Evolutionary conservation across 164 flowering plant species (phyloP).

Genomic region (Brasenia schreberi): DNA sequence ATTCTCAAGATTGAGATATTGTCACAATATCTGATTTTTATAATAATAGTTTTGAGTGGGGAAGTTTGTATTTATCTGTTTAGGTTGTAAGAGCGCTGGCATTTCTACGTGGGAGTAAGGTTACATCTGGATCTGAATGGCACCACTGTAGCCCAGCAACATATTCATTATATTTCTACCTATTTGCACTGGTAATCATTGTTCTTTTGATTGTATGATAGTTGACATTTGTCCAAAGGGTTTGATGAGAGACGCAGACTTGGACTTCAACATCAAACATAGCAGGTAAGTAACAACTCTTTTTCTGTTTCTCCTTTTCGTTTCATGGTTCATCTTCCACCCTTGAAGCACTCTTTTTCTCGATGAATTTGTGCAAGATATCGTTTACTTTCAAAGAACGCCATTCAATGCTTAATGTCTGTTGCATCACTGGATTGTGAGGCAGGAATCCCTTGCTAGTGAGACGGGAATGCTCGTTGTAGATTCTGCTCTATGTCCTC

Average conservation of each 20-base stretch:
- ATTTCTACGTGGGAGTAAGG: conserved; percentile 52
- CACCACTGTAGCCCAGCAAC: conserved; percentile 2
- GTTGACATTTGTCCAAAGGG: conserved; percentile 88
- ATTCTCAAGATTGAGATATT: no score
- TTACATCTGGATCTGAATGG: conserved; percentile 40
- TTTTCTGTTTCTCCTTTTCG: no score
- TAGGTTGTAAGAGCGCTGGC: conserved; percentile 87
- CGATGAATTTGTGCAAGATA: no score
- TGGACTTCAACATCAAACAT: conserved; percentile 79
- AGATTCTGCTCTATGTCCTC: conserved; percentile 72
- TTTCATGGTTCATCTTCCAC: no score
- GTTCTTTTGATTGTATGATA: conserved; percentile 8
- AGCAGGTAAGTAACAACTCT: conserved; percentile 37
- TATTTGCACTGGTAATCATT: no score
- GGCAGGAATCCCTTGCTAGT: conserved; percentile 63
- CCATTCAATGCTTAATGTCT: no score
- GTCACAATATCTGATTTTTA: no score
- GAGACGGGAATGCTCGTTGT: conserved; percentile 99
- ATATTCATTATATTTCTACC: no score
- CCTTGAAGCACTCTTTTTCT: no score
- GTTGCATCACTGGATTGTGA: conserved; percentile 43
- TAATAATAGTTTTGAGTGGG: no score
- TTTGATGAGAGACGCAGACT: conserved; percentile 94
- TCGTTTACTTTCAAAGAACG: no score
- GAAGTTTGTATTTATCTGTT: not conserved